Percentiles rank a stretch among this genome's conserved stretches.
Evolutionary conservation across 306 rosid genomes (phyloP).

Genomic region (Castanea sativa): DNA sequence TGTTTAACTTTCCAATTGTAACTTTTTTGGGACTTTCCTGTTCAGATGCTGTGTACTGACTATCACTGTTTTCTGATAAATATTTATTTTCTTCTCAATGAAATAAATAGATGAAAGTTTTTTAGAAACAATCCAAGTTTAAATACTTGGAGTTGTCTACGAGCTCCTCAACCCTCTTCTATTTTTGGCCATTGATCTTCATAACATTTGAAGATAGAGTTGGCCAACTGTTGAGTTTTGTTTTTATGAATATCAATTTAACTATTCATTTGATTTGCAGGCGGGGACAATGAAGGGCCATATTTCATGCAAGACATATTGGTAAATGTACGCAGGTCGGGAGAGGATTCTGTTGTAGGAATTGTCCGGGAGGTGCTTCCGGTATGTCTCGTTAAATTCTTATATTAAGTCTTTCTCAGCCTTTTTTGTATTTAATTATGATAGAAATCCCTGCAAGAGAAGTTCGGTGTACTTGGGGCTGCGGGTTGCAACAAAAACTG

Average conservation of each 20-base stretch:
- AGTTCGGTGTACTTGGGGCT: neutral
- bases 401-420: neutral
- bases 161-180: neutral
- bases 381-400: conserved; percentile 48
- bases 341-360: conserved; percentile 70
- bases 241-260: neutral
- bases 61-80: too few relatives aligned
- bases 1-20: too few relatives aligned
- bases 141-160: neutral
- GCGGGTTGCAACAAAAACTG: neutral
- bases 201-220: neutral
- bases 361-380: conserved; percentile 77
- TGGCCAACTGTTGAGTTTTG: neutral
- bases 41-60: too few relatives aligned
- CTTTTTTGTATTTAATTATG: neutral
- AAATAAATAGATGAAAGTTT: neutral
- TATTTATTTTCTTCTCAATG: too few relatives aligned
- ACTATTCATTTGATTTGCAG: conserved; percentile 41
- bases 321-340: conserved; percentile 76
- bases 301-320: conserved; percentile 83
- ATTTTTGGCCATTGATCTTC: neutral
- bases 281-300: conserved; percentile 89
- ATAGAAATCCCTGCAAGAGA: neutral
- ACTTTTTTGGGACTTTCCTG: too few relatives aligned
- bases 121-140: neutral